A percentile compares a stretch with the other conserved stretches of the same genome.
phyloP scores from a whole-genome alignment of 768 basidiomycete genomes.

The Podaxis sp. region DNA sequence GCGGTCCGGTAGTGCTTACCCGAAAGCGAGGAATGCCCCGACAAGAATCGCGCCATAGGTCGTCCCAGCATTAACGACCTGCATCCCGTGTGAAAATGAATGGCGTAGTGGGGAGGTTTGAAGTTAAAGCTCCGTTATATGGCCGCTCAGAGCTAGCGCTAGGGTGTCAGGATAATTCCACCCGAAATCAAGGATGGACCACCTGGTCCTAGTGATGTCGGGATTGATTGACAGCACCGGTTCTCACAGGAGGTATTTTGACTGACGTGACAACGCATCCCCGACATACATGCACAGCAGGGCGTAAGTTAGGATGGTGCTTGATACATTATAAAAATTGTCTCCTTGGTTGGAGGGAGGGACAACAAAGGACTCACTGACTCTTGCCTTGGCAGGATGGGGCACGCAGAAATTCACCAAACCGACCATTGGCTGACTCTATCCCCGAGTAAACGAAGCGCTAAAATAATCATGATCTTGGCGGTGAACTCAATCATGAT shows the following conservation, averaged over 20 bases:
- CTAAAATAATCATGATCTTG: not conserved
- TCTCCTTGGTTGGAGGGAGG: not conserved
- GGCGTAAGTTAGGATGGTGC: too few relatives aligned
- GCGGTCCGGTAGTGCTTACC: slow-evolving; percentile 20
- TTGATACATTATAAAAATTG: too few relatives aligned
- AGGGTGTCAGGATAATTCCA: not conserved
- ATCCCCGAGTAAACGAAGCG: not conserved
- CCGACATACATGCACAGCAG: too few relatives aligned
- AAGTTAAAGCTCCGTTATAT: not conserved
- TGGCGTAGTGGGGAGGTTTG: not conserved
- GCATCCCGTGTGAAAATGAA: not conserved
- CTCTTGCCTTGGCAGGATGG: not conserved
- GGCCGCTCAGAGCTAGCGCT: not conserved
- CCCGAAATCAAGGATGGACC: not conserved
- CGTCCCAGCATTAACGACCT: slow-evolving; percentile 20
- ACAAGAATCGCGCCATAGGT: slow-evolving; percentile 39
- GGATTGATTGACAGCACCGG: not conserved
- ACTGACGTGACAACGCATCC: too few relatives aligned
- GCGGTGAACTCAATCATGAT: not conserved
- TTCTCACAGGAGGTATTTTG: not conserved
- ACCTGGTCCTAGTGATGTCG: not conserved
- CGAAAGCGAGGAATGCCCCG: slow-evolving; percentile 33
- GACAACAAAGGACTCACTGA: not conserved
- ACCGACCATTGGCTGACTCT: not conserved
- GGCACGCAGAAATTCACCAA: not conserved